Base-by-base conservation (phyloP, 345 rosid species). In the Firmiana major region DNA sequence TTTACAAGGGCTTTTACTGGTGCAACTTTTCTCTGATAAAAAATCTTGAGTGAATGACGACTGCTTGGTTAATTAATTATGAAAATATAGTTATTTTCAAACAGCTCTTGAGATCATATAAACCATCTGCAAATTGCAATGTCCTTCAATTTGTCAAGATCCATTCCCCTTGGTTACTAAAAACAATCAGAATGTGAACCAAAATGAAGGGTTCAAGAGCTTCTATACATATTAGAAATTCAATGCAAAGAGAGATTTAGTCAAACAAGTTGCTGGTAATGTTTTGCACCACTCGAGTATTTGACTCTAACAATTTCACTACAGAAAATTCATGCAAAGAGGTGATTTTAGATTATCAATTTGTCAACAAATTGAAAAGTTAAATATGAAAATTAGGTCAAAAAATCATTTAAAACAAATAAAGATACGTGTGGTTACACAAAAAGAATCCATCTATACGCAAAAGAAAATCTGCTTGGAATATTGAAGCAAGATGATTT, bases 11-110 rank as follows among this genome's bases (percentile, higher is more conserved):
- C n/a, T n/a, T n/a, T 31, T 31, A 31, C 34, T 31, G 34, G 34
- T 31, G 34, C 34, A 31, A 31, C 34, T 3, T 3, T 31, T 31
- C 34, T 31, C 34, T 31, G 34, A 31, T 31, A 72, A 63, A 62
- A 54, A n/a, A n/a, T 16, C n/a, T 62, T 9, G 2, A 45, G 77
- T 78, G 77, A 78, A 78, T 12, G 43, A 78, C 26, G 65, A 53
- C 81, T 51, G 76, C 77, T 11, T 2, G 49, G 5, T 63, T 24
- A 63, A 38, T 63, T 72, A 21, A 57, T 31, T 42, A 46, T 24
- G 63, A 58, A 22, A 24, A 58, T 58, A 9, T 9, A 58, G 63
- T 9, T 58, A 9, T 16, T 22, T 22, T 22, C 22, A 42, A 63
- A 34, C 42, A 34, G 40, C 43, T 15, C 34, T 15, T 12, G 9